phyloP scores from a whole-genome alignment of 148 eudicot species.

The Chenopodium berlandieri region DNA sequence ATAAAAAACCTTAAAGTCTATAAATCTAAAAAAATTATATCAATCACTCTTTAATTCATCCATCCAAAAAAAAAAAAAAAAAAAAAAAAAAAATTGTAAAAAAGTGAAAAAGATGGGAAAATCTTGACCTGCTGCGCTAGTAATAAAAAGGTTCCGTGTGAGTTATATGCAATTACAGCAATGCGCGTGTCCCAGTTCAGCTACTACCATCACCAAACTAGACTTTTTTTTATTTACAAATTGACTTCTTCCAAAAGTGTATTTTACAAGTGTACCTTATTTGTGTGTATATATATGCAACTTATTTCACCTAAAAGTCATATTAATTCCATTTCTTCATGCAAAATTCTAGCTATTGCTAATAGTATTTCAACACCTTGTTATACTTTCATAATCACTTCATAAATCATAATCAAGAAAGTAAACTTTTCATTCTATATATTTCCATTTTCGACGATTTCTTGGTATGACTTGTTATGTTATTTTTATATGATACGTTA shows the following conservation, averaged over 20 bases:
- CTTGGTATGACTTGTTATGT: neutral
- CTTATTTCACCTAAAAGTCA: constrained; percentile 9
- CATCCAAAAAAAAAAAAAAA: neutral
- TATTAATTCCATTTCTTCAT: neutral
- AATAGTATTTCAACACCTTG: neutral
- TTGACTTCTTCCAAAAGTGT: neutral
- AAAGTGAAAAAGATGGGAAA: neutral
- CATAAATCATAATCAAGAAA: neutral
- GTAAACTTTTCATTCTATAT: constrained; percentile 1
- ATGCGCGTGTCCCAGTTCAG: constrained; percentile 19
- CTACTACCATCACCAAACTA: constrained; percentile 20
- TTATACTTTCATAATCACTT: neutral
- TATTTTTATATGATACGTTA: neutral
- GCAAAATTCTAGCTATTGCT: neutral
- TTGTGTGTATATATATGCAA: constrained; percentile 8
- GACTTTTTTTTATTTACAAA: neutral
- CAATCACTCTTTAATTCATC: neutral
- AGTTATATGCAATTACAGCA: constrained; percentile 12
- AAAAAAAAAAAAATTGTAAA: neutral
- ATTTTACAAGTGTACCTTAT: neutral
- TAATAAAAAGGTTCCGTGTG: constrained; percentile 19
- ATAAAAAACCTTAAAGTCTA: no score
- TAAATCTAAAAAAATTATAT: no score
- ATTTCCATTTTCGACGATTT: neutral
- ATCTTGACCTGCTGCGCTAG: neutral